phyloP scores from a whole-genome alignment of 331 rosid species.

The Acacia pycnantha region DNA sequence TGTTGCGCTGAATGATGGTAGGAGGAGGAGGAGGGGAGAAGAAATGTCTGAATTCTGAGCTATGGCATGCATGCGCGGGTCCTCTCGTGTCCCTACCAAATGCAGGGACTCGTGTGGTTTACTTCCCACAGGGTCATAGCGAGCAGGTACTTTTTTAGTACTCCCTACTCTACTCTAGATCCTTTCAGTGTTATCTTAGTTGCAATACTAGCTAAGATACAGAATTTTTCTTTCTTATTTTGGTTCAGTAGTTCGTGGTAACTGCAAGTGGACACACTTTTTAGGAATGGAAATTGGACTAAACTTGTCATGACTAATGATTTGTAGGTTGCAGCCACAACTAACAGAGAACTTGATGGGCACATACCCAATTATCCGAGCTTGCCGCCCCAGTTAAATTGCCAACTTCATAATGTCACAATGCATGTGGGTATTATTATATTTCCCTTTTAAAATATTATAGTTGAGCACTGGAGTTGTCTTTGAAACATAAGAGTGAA shows the following conservation, averaged over 20 bases:
- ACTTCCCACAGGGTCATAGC: slow-evolving; percentile 98
- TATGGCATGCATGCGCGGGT: slow-evolving; percentile 99
- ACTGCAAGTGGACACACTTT: not conserved
- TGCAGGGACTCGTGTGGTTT: slow-evolving; percentile 84
- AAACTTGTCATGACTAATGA: slow-evolving; percentile 15
- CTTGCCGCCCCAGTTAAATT: slow-evolving; percentile 80
- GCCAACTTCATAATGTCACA: slow-evolving; percentile 87
- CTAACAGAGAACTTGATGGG: slow-evolving; percentile 85
- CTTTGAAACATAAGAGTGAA: slow-evolving; percentile 1
- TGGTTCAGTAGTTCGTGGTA: slow-evolving; percentile 6
- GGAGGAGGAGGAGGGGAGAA: slow-evolving; percentile 55
- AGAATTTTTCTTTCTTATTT: not conserved
- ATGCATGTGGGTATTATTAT: slow-evolving; percentile 78
- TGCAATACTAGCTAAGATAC: not conserved
- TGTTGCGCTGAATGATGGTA: slow-evolving; percentile 41
- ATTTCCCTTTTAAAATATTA: not conserved
- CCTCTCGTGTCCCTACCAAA: slow-evolving; percentile 93
- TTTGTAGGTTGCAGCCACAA: slow-evolving; percentile 86
- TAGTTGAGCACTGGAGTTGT: not conserved
- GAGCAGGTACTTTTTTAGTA: slow-evolving; percentile 61
- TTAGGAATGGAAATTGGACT: slow-evolving; percentile 25
- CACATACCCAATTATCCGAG: slow-evolving; percentile 89
- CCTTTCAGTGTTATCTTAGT: slow-evolving; percentile 1
- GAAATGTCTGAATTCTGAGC: slow-evolving; percentile 96
- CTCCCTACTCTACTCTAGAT: slow-evolving; percentile 22